Percentiles rank a stretch among this genome's conserved stretches.
phyloP scores from a whole-genome alignment of 176 grass and related monocot genomes.

The Aechmea fasciata region DNA sequence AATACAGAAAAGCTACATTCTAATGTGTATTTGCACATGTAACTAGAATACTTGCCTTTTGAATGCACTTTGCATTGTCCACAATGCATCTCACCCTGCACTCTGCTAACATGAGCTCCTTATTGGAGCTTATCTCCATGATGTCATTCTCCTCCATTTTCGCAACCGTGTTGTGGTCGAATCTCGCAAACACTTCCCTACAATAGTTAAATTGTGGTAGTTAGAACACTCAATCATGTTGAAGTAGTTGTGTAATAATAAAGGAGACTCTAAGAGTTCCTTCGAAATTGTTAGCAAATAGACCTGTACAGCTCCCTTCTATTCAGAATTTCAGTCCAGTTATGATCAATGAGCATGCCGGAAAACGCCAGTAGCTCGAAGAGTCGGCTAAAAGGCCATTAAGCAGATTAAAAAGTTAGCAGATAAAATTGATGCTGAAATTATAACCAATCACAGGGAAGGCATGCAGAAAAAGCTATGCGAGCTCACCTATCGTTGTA shows the following conservation, averaged over 20 bases:
- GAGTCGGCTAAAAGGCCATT: conserved; percentile 37
- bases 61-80: conserved; percentile 87
- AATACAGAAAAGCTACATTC: neutral
- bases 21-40: neutral
- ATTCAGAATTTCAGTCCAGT: conserved; percentile 96
- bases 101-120: conserved; percentile 71
- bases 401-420: neutral
- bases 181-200: conserved; percentile 64
- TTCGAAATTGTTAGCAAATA: neutral
- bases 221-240: too few species aligned
- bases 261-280: neutral
- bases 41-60: conserved; percentile 37
- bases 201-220: neutral
- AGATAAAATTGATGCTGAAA: conserved; percentile 3
- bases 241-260: neutral
- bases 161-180: conserved; percentile 48
- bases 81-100: conserved; percentile 71
- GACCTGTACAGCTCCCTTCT: conserved; percentile 61
- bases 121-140: conserved; percentile 41
- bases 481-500: conserved; percentile 71
- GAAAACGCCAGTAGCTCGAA: conserved; percentile 77
- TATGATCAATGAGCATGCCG: conserved; percentile 95
- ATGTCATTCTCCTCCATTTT: conserved; percentile 65
- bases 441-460: neutral
- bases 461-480: neutral